Evolutionary conservation across 148 eudicot genomes (phyloP).

Genomic region (Cornus suecica): DNA sequence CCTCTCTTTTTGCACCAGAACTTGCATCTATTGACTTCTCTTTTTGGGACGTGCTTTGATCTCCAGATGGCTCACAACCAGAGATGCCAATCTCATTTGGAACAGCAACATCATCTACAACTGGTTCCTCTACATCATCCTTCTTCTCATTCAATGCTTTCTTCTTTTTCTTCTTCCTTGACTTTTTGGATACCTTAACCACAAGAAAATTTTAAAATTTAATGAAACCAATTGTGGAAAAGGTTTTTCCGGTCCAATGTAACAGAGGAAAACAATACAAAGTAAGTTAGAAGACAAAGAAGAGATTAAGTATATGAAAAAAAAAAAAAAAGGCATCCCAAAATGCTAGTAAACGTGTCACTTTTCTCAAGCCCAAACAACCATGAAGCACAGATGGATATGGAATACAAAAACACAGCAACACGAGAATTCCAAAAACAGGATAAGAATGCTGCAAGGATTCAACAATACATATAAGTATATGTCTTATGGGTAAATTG

Average conservation of each 20-base stretch:
- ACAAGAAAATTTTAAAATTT: constrained; percentile 12
- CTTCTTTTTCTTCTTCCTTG: constrained; percentile 60
- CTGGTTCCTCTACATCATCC: constrained; percentile 32
- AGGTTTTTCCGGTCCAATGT: not conserved
- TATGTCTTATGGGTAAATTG: too few relatives aligned
- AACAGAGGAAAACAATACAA: not conserved
- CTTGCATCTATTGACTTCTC: constrained; percentile 23
- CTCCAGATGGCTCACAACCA: constrained; percentile 24
- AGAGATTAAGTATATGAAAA: not conserved
- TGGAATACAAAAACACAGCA: too few relatives aligned
- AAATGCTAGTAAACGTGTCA: not conserved
- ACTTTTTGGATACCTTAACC: constrained; percentile 73
- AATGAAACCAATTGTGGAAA: not conserved
- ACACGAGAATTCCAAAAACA: too few relatives aligned
- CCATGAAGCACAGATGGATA: too few relatives aligned
- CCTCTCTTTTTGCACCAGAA: constrained; percentile 33
- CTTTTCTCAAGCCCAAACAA: not conserved
- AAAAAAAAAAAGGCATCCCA: not conserved
- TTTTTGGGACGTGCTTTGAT: constrained; percentile 19
- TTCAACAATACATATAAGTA: too few relatives aligned
- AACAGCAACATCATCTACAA: constrained; percentile 29
- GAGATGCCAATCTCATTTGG: constrained; percentile 30
- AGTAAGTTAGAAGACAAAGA: not conserved
- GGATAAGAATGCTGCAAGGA: too few relatives aligned
- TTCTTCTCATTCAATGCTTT: constrained; percentile 29